Base-by-base conservation (phyloP, 352 stramenopile genomes). In the Phytophthora ramorum region DNA sequence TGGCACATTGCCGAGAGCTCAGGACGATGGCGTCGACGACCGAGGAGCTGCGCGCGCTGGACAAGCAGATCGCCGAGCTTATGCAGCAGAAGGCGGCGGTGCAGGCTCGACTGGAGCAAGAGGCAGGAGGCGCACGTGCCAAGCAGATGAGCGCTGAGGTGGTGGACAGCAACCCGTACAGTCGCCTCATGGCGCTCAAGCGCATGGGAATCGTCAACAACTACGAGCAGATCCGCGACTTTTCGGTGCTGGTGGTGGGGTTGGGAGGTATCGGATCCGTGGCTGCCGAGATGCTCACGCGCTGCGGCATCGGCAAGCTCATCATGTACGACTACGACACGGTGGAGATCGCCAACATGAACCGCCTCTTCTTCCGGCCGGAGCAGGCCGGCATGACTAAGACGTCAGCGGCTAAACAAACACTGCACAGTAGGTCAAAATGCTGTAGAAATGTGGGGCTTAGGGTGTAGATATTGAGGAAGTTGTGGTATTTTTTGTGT, bases 261-360 rank as follows among this genome's bases (percentile, higher is more conserved):
- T 65, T 97, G 12, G 90, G 90, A 3, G 90, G 90, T 44, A 91
- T 97, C 47, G 90, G 90, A 7, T 94, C 87, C 0, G 89, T 96
- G 16, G 87, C 90, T 0, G 86, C 90, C 16, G 90, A 97, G 71
- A 97, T 97, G 90, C 80, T 97, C 58, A 93, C 86, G 53, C 89
- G 90, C 41, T 97, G 90, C 63, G 90, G 90, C 65, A 87, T 96
- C 52, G 90, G 90, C 58, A 96, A 96, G 68, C 81, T 97, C 59
- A 81, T 97, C 61, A 81, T 97, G 66, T 95, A 94, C 65, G 90
- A 97, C 75, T 97, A 96, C 68, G 90, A 97, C 70, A 90, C 72
- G 24, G 90, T 97, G 46, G 90, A 96, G 75, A 79, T 96, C 53
- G 90, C 86, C 51, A 97, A 97, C 58, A 97, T 97, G 90, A 97